Evolutionary conservation across 108 stramenopile genomes (phyloP).

Genomic region (Epithemia pelagica): DNA sequence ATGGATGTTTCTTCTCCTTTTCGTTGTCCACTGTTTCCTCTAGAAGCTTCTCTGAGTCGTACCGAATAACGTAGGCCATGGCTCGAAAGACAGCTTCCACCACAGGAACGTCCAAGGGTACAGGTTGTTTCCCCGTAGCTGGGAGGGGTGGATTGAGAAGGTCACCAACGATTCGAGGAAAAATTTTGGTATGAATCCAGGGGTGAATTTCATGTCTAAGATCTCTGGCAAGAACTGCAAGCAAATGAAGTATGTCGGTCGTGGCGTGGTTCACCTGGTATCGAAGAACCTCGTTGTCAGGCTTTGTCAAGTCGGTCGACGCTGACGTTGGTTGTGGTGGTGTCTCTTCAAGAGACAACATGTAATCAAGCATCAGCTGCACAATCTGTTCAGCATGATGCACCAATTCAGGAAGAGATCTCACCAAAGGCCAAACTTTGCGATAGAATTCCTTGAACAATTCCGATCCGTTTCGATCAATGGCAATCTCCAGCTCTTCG

Average conservation of each 20-base stretch:
- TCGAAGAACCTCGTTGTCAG: slow-evolving; percentile 3
- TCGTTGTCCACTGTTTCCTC: slow-evolving; percentile 10
- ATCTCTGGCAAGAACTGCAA: slow-evolving; percentile 77
- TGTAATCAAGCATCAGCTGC: slow-evolving; percentile 44
- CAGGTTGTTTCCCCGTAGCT: slow-evolving; percentile 35
- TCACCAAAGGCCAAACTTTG: slow-evolving; percentile 54
- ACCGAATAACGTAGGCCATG: slow-evolving; percentile 73
- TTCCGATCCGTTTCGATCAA: slow-evolving; percentile 77
- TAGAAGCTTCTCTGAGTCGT: slow-evolving; percentile 56
- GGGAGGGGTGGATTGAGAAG: slow-evolving; percentile 66
- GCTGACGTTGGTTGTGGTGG: slow-evolving; percentile 19
- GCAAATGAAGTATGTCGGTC: slow-evolving; percentile 72
- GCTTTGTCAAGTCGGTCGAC: neutral
- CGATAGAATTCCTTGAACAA: slow-evolving; percentile 57
- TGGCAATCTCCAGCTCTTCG: slow-evolving; percentile 63
- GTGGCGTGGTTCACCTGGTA: slow-evolving; percentile 73
- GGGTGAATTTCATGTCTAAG: slow-evolving; percentile 79
- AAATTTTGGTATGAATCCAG: slow-evolving; percentile 46
- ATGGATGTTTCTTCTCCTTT: slow-evolving; percentile 14
- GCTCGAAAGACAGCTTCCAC: slow-evolving; percentile 78
- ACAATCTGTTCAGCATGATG: slow-evolving; percentile 66
- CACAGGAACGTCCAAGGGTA: slow-evolving; percentile 61
- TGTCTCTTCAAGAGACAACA: slow-evolving; percentile 40
- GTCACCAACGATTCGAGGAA: slow-evolving; percentile 69
- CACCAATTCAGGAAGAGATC: slow-evolving; percentile 74